These are phyloP conservation scores for Botrytis porri DNA, from an alignment of 2,329 filamentous ascomycete species.

Conservation along the genomic window DNA sequence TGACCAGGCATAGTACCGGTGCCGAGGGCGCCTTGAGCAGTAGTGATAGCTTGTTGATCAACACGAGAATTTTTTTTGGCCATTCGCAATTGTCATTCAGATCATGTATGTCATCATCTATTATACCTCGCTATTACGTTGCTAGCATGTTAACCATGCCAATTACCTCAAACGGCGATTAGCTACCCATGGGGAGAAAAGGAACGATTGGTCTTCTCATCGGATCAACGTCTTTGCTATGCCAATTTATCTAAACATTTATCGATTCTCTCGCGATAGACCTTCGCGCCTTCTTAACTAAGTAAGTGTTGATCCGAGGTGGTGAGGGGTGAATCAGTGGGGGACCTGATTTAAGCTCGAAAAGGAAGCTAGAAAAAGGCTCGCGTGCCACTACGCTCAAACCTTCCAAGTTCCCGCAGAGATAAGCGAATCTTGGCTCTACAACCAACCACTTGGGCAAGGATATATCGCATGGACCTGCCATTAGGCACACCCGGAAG, in stretches of 20 bases:
- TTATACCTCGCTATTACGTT: background rate
- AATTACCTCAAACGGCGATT: background rate
- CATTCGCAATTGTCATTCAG: background rate
- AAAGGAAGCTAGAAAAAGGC: slow-evolving; percentile 16
- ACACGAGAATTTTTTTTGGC: background rate
- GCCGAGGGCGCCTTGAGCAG: background rate
- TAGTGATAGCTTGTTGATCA: background rate
- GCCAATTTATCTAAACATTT: background rate
- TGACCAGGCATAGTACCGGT: background rate
- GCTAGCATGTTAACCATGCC: background rate
- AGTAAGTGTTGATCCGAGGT: background rate
- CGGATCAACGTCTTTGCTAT: background rate
- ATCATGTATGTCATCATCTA: background rate
- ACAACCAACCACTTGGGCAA: background rate
- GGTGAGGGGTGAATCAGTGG: background rate
- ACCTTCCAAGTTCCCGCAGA: background rate
- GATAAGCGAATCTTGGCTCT: slow-evolving; percentile 12
- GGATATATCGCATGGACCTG: background rate
- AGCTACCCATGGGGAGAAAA: background rate
- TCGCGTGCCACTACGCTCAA: background rate
- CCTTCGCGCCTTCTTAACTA: background rate
- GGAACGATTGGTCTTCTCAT: background rate
- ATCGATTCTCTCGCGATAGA: background rate
- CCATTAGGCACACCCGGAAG: background rate
- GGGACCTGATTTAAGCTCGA: slow-evolving; percentile 4